Base-by-base conservation (phyloP, 139 green algal species). In the Ettlia oleoabundans region DNA sequence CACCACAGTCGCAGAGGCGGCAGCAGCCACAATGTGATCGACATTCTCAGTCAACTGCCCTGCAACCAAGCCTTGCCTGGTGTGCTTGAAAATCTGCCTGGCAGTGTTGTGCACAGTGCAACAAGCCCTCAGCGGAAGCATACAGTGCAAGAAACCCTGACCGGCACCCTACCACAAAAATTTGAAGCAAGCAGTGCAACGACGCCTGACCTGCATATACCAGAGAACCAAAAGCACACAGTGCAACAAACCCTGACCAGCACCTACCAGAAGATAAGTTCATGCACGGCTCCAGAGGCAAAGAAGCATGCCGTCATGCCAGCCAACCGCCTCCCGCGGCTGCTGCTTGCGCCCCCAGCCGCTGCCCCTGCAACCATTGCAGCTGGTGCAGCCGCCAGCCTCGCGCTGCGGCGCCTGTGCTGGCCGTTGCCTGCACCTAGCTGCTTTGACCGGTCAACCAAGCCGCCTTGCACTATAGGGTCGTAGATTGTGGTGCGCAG, bases 401-500 rank as follows among this genome's bases (percentile, higher is more conserved):
- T 43, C 2, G 43, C 47, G 71, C 71, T 65, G 71, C 71, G 71
- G 26, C 71, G 71, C 15, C 71, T 43, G 18, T 8, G 40, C 6
- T 32, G 4, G 40, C 4, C 41, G 0, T n/a, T n/a, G n/a, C n/a
- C n/a, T n/a, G n/a, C n/a, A n/a, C 37, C 66, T 38, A 13, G 35
- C 66, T 37, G 66, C 37, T 6, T 1, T 30, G 37, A 28, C 41
- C 2, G 67, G 22, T 13, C 32, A 30, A 78, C 5, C 51, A 78
- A 35, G 33, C 53, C 33, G 3, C 38, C 53, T 18, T 68, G 47
- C 0, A 67, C 72, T 32, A 79, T 67, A 1, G 53, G 35, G 0
- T 79, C 72, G 9, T 79, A 79, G 21, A 79, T 35, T 4, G 72
- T 68, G 35, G 72, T 79, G 51, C 72, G 72, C 72, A 79, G 51